Conservation (phyloP, 257 asterid genomes). For the Echites panduratus region DNA sequence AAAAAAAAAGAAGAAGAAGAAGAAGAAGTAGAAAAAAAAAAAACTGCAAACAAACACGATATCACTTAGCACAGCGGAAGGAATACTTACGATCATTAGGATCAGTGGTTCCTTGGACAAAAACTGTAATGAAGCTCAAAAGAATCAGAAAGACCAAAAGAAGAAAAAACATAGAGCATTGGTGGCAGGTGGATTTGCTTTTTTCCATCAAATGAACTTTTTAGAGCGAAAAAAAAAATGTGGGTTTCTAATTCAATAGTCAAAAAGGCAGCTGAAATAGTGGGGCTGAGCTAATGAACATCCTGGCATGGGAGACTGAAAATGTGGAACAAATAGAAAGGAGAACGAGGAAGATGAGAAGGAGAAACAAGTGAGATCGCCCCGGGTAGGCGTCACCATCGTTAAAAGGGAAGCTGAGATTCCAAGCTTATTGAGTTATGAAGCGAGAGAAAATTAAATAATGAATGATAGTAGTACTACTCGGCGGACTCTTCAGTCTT, state of each 20-base stretch:
- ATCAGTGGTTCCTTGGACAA: slow-evolving; percentile 52
- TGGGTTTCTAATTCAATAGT: not conserved
- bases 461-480: not conserved
- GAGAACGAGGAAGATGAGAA: not conserved
- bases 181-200: slow-evolving; percentile 11
- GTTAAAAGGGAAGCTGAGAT: slow-evolving; percentile 47
- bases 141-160: slow-evolving; percentile 30
- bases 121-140: slow-evolving; percentile 22
- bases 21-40: not conserved
- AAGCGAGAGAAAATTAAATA: slow-evolving; percentile 29
- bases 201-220: not conserved
- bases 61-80: not conserved
- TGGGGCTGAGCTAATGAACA: slow-evolving; percentile 4
- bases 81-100: slow-evolving; percentile 54
- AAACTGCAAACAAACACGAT: not conserved
- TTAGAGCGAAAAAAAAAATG: not conserved
- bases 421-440: slow-evolving; percentile 49
- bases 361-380: slow-evolving; percentile 23
- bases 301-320: not conserved
- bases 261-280: not conserved
- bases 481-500: not conserved
- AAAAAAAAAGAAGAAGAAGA: not conserved
- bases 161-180: slow-evolving; percentile 8
- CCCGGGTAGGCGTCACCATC: slow-evolving; percentile 47
- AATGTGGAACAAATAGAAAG: slow-evolving; percentile 8